These are phyloP conservation scores for Taphrina populina DNA, from an alignment of 1,139 yeast genomes.

Conservation along the genomic window DNA sequence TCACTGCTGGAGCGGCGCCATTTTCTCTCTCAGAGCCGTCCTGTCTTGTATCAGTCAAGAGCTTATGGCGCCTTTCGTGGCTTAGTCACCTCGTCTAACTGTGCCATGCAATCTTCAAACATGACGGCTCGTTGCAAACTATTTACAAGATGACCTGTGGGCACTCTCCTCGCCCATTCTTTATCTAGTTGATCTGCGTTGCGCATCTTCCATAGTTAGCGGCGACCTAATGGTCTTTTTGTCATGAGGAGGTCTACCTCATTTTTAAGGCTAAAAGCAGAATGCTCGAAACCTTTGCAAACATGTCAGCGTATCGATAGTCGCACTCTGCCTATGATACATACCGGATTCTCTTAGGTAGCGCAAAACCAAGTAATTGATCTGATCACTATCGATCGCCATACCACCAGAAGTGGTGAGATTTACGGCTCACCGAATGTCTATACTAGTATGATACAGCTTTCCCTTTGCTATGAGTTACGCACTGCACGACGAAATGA, in stretches of 20 bases:
- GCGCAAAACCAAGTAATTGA: constrained; percentile 90
- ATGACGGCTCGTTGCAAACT: constrained; percentile 25
- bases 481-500: too few relatives aligned
- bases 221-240: constrained; percentile 74
- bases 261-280: constrained; percentile 79
- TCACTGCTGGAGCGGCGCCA: constrained; percentile 4
- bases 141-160: constrained; percentile 29
- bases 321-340: too few relatives aligned
- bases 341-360: constrained; percentile 84
- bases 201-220: constrained; percentile 70
- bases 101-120: constrained; percentile 31
- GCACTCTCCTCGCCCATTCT: constrained; percentile 34
- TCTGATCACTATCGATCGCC: constrained; percentile 57
- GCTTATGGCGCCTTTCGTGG: neutral
- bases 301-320: too few relatives aligned
- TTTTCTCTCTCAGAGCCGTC: constrained; percentile 14
- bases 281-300: constrained; percentile 54
- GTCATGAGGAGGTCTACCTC: constrained; percentile 70
- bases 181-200: constrained; percentile 50
- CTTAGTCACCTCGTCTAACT: constrained; percentile 23
- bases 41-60: constrained; percentile 2
- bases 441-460: too few relatives aligned
- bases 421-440: too few relatives aligned
- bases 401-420: too few relatives aligned
- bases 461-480: too few relatives aligned